Conservation (phyloP, 345 rosid species). For the Populus nigra region DNA sequence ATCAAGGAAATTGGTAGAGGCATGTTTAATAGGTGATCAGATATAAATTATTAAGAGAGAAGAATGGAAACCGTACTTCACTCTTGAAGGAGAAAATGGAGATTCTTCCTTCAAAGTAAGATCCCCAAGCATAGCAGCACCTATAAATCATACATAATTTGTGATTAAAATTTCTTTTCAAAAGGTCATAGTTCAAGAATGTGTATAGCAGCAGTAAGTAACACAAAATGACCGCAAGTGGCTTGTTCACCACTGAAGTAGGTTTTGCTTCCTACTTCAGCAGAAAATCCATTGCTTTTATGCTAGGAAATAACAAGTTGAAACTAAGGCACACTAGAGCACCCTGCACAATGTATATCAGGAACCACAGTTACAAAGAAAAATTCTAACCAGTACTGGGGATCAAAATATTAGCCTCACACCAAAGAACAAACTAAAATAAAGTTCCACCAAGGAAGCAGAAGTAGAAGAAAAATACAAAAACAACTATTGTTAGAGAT, state of each 20-base stretch:
- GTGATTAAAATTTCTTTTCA: neutral
- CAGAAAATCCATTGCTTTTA: neutral
- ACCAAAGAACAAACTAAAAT: neutral
- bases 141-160: conserved; percentile 27
- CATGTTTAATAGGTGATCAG: conserved; percentile 2
- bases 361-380: neutral
- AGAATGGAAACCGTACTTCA: conserved; percentile 57
- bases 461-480: conserved; percentile 3
- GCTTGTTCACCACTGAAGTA: neutral
- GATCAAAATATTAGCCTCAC: neutral
- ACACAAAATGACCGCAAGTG: neutral
- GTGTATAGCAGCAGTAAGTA: neutral
- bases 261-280: neutral
- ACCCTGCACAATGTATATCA: neutral
- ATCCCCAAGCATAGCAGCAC: conserved; percentile 53
- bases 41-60: conserved; percentile 18
- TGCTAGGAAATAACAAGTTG: neutral
- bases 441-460: neutral
- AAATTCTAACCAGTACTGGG: neutral
- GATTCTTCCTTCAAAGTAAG: conserved; percentile 74
- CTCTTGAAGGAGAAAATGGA: conserved; percentile 77
- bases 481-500: neutral
- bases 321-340: neutral
- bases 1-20: conserved; percentile 28
- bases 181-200: neutral